These are phyloP conservation scores for Danielia oregonensis DNA, from an alignment of 805 yeast species.

Conservation along the genomic window DNA sequence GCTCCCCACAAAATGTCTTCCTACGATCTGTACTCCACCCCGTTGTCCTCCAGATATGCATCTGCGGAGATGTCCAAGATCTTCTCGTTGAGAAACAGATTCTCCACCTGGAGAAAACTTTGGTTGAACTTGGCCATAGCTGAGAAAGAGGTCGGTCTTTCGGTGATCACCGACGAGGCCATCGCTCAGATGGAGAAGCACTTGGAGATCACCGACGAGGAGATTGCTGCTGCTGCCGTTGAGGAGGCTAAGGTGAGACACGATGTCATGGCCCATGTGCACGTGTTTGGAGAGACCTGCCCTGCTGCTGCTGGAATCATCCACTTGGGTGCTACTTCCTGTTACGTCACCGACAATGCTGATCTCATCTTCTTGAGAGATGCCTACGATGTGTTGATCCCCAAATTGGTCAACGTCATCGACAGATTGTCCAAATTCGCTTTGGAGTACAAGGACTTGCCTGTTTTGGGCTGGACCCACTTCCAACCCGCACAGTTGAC, in stretches of 20 bases:
- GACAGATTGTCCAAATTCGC: slow-evolving; percentile 88
- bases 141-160: slow-evolving; percentile 85
- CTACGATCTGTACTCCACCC: slow-evolving; percentile 81
- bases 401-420: slow-evolving; percentile 93
- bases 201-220: slow-evolving; percentile 85
- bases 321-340: slow-evolving; percentile 97
- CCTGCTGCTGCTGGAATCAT: slow-evolving; percentile 98
- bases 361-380: slow-evolving; percentile 95
- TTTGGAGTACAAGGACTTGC: slow-evolving; percentile 86
- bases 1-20: slow-evolving; percentile 23
- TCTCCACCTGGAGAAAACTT: slow-evolving; percentile 96
- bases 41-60: slow-evolving; percentile 94
- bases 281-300: slow-evolving; percentile 85
- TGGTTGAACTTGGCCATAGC: slow-evolving; percentile 96
- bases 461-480: slow-evolving; percentile 98
- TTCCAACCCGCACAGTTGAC: slow-evolving; percentile 99
- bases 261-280: slow-evolving; percentile 99
- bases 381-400: slow-evolving; percentile 89
- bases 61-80: slow-evolving; percentile 94
- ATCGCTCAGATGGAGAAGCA: slow-evolving; percentile 78
- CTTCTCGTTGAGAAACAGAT: slow-evolving; percentile 90
- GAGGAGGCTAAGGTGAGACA: slow-evolving; percentile 98
- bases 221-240: slow-evolving; percentile 79
- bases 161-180: slow-evolving; percentile 85
- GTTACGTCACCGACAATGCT: slow-evolving; percentile 97